Conservation (phyloP, 192 early-diverging fungal species). For the Mortierella claussenii region DNA sequence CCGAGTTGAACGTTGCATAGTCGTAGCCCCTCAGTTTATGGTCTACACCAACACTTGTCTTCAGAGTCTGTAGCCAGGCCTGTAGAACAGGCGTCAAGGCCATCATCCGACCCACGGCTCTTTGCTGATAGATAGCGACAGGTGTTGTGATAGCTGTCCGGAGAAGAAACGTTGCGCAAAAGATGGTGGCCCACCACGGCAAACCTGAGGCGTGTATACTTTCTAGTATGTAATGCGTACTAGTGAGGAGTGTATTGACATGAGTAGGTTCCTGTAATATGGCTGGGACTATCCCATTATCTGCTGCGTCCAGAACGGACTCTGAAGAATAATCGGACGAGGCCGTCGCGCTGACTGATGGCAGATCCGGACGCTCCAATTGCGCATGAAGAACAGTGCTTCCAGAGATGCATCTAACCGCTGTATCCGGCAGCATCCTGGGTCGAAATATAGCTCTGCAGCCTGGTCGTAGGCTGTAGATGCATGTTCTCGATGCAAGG, state of each 20-base stretch:
- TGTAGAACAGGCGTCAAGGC: conserved; percentile 60
- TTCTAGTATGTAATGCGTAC: conserved; percentile 58
- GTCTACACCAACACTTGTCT: conserved; percentile 54
- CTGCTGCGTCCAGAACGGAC: not conserved
- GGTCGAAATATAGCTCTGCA: not conserved
- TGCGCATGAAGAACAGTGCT: not conserved
- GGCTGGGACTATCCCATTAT: not conserved
- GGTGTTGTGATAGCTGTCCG: conserved; percentile 63
- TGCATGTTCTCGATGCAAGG: not conserved
- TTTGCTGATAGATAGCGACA: conserved; percentile 70
- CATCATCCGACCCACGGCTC: conserved; percentile 57
- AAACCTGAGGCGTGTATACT: conserved; percentile 53
- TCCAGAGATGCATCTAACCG: conserved; percentile 7
- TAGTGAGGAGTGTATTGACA: conserved; percentile 53
- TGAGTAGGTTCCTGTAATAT: conserved; percentile 34
- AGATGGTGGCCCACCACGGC: conserved; percentile 70
- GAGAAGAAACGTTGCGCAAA: conserved; percentile 59
- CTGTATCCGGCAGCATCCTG: not conserved
- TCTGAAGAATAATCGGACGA: not conserved
- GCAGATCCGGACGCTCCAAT: not conserved
- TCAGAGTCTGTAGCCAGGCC: conserved; percentile 58
- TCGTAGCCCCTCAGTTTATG: conserved; percentile 47
- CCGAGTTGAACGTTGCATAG: conserved; percentile 58
- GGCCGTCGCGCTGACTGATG: not conserved
- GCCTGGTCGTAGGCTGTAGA: not conserved